phyloP scores from a whole-genome alignment of 1,284 basidiomycete genomes.

The Microstroma glucosiphilum region DNA sequence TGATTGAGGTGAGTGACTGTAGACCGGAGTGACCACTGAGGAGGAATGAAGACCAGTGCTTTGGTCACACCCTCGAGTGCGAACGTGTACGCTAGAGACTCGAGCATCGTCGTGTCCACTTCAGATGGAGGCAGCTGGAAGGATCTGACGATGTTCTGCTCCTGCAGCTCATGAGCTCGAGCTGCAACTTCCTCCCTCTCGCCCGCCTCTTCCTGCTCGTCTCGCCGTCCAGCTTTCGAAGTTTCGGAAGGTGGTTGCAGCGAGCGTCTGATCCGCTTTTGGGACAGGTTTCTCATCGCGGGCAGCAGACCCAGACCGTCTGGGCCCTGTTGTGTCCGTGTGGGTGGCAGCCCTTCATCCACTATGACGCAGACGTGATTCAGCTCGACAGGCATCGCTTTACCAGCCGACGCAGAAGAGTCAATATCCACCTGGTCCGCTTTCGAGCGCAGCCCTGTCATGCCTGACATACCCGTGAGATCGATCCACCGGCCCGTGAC shows the following conservation, averaged over 20 bases:
- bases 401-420: not conserved
- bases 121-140: constrained; percentile 24
- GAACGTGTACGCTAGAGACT: constrained; percentile 38
- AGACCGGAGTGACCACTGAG: constrained; percentile 36
- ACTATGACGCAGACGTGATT: constrained; percentile 43
- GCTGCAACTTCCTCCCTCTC: not conserved
- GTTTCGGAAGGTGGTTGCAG: not conserved
- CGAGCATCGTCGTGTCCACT: constrained; percentile 32
- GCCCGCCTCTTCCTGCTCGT: not conserved
- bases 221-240: no score
- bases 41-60: constrained; percentile 40
- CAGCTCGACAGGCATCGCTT: constrained; percentile 32
- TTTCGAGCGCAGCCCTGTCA: not conserved
- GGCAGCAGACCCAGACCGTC: constrained; percentile 11
- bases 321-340: not conserved
- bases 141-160: constrained; percentile 10
- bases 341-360: constrained; percentile 19
- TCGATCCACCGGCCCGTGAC: constrained; percentile 43
- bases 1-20: constrained; percentile 26
- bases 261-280: not conserved
- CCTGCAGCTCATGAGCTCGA: not conserved
- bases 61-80: constrained; percentile 31
- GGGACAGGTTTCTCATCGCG: constrained; percentile 6
- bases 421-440: not conserved
- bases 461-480: constrained; percentile 29